Percentiles rank a stretch among this genome's conserved stretches.
Conservation (phyloP, 1,139 yeast species). For the Hansenula sp. region DNA sequence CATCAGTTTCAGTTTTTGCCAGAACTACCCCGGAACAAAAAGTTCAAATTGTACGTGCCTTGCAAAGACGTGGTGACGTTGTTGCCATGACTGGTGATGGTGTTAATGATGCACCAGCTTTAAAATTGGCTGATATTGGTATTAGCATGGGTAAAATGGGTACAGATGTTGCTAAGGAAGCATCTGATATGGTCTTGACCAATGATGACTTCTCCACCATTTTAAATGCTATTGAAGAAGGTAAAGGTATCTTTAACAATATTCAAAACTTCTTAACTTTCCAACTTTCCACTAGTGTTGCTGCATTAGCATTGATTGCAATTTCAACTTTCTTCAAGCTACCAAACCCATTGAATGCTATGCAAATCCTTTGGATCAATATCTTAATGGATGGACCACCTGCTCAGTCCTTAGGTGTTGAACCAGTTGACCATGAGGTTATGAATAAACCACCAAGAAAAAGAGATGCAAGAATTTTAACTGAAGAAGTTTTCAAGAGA, state of each 20-base stretch:
- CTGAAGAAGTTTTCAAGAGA: conserved; percentile 62
- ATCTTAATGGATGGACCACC: conserved; percentile 99
- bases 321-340: conserved; percentile 80
- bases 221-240: conserved; percentile 89
- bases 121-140: conserved; percentile 95
- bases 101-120: conserved; percentile 98
- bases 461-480: conserved; percentile 78
- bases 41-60: conserved; percentile 83
- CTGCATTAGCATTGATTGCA: conserved; percentile 87
- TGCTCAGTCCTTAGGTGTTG: conserved; percentile 96
- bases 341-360: conserved; percentile 96
- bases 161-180: conserved; percentile 98
- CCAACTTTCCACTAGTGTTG: conserved; percentile 92
- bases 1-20: conserved; percentile 86
- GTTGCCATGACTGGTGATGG: conserved; percentile 99
- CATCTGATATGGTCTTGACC: conserved; percentile 95
- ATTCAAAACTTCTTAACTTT: conserved; percentile 92
- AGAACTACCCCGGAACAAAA: conserved; percentile 97
- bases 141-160: conserved; percentile 97
- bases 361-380: conserved; percentile 98
- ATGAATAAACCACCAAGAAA: conserved; percentile 93
- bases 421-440: conserved; percentile 92
- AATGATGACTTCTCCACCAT: conserved; percentile 96
- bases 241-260: conserved; percentile 92
- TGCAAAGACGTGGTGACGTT: conserved; percentile 89